Evolutionary conservation across 441 rosid genomes (phyloP), one percentile per base, ranked within the genome.

Genomic region (Viola pubescens): DNA sequence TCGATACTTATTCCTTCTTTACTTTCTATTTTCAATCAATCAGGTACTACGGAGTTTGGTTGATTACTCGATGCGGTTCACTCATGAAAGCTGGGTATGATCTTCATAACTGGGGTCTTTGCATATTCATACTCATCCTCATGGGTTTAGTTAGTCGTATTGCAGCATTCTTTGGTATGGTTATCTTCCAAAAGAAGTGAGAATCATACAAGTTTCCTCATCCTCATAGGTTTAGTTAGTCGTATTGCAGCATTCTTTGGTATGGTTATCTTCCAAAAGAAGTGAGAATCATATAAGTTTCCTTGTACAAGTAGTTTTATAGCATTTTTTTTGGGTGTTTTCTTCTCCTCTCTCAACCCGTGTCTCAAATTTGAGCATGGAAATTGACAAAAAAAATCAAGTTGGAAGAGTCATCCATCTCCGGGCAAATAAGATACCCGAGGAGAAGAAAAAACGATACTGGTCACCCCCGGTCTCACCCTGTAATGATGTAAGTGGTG

Each of bases 21-120:
- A 0, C 37, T 2, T 14, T 8, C 52, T 48, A 55, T 51, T 58
- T 56, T 42, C 19, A 16, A 16, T 16, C 19, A 16, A 16, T 16
- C 81, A 92, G 97, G 83, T 89, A 86, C 71, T 76, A 81, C 13
- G 96, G 98, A 48, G 96, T 92, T 43, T 89, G 98, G 97, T 68
- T 89, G 72, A 79, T 92, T 58, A 86, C 98, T 47, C 81, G 98
- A 4, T 92, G 96, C 9, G 95, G 91, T 51, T 64, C 79, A 3
- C 85, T 92, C 4, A 56, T 58, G 76, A 73, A 74, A 63, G 70
- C 64, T 43, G 91, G 95, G 10, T 87, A 87, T 54, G 69, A 77
- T 67, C 81, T 92, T 41, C 75, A 86, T 37, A 62, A 77, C 12
- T 85, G 91, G 92, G 72, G 55, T 60, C 71, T 82, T 12, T 84